Conservation (phyloP, 208 protist genomes). For the Tritrichomonas foetus region DNA sequence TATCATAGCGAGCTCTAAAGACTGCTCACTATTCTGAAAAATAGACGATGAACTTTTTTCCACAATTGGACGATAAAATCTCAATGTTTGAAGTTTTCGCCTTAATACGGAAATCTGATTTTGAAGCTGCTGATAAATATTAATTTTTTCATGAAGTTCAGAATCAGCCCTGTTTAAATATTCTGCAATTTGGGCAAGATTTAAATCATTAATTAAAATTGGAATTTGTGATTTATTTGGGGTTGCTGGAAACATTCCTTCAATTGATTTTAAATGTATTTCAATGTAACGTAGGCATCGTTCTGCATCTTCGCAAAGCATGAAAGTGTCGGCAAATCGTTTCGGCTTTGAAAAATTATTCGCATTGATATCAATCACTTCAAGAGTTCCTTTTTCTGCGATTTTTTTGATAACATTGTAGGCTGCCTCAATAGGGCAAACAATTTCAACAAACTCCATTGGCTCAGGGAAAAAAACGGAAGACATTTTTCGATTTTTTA, state of each 20-base stretch:
- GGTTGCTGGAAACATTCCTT: background rate
- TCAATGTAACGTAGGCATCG: background rate
- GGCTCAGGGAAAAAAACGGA: conserved; percentile 5
- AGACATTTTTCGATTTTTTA: background rate
- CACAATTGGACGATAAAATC: background rate
- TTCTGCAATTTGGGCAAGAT: background rate
- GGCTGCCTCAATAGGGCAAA: background rate
- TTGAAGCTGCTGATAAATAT: background rate
- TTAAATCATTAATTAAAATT: background rate
- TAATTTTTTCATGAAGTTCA: background rate
- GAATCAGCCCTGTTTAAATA: background rate
- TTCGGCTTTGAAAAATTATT: background rate
- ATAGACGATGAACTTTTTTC: background rate
- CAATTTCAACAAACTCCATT: background rate
- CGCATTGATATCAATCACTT: background rate
- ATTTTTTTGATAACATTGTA: background rate
- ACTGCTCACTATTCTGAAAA: too few relatives aligned
- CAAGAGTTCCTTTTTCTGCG: background rate
- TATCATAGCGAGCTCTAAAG: background rate
- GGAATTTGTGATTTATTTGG: background rate
- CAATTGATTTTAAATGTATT: background rate
- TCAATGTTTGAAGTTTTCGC: background rate
- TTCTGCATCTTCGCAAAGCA: background rate
- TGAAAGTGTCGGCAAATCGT: background rate
- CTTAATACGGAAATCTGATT: background rate